phyloP scores from a whole-genome alignment of 139 green algal species.

The Picochlorum sp. region DNA sequence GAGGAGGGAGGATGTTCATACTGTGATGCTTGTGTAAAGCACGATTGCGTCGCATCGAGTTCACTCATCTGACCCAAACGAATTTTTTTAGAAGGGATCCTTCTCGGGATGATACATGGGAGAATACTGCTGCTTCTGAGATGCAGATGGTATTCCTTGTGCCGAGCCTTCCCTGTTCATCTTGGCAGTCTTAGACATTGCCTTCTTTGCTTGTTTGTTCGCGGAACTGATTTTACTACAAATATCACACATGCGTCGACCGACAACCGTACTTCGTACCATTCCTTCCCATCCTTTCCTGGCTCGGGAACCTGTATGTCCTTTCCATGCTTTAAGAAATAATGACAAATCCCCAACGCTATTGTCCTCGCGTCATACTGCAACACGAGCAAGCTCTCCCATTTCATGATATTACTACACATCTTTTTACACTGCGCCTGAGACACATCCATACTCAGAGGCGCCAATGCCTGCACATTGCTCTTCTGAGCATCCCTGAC shows the following conservation, averaged over 20 bases:
- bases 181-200: not conserved
- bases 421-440: not conserved
- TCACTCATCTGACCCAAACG: too few species aligned
- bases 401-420: slow-evolving; percentile 16
- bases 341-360: slow-evolving; percentile 17
- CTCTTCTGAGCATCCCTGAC: not conserved
- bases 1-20: too few species aligned
- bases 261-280: slow-evolving; percentile 25
- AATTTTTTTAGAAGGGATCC: too few species aligned
- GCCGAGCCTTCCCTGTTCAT: too few species aligned
- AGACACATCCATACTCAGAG: not conserved
- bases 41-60: too few species aligned
- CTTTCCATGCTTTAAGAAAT: slow-evolving; percentile 18
- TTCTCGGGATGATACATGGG: too few species aligned
- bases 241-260: not conserved
- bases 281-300: slow-evolving; percentile 3
- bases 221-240: not conserved
- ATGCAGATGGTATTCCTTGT: too few species aligned
- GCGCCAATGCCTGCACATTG: not conserved
- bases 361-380: slow-evolving; percentile 12
- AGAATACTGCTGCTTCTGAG: too few species aligned
- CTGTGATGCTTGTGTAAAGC: too few species aligned
- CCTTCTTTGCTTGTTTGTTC: not conserved
- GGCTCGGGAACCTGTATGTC: not conserved
- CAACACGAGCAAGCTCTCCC: slow-evolving; percentile 22